Conservation (phyloP, 768 basidiomycete genomes). For the Pilatotrama ljubarskyi region DNA sequence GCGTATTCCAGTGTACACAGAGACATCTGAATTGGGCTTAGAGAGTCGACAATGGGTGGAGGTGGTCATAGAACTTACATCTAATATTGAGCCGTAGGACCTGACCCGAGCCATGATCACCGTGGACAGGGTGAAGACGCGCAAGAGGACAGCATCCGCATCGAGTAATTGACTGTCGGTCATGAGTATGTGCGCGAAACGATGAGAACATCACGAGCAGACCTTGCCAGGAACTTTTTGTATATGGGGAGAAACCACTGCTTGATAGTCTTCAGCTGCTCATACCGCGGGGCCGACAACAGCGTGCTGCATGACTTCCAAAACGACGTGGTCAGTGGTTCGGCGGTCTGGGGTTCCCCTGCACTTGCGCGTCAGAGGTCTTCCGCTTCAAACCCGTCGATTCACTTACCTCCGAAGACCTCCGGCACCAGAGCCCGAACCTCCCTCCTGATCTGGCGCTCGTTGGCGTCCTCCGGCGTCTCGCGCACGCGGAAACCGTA, state of each 20-base stretch:
- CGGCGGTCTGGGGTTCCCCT: conserved; percentile 16
- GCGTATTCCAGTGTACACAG: conserved; percentile 52
- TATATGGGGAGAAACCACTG: conserved; percentile 76
- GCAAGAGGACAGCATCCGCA: conserved; percentile 38
- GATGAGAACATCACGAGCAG: conserved; percentile 11
- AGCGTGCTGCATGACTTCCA: conserved; percentile 47
- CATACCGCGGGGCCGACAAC: conserved; percentile 62
- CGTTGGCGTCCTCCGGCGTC: conserved; percentile 69
- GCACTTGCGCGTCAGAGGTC: neutral
- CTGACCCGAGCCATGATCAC: conserved; percentile 61
- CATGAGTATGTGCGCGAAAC: neutral
- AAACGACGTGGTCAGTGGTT: conserved; percentile 15
- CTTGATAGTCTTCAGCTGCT: conserved; percentile 68
- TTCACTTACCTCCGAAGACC: conserved; percentile 59
- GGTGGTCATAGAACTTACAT: conserved; percentile 44
- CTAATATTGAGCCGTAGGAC: conserved; percentile 69
- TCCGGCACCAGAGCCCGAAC: conserved; percentile 63
- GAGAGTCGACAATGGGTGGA: neutral
- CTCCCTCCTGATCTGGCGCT: conserved; percentile 71
- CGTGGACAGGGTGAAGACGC: conserved; percentile 55
- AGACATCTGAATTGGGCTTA: conserved; percentile 29
- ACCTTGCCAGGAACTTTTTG: conserved; percentile 51
- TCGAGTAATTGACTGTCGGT: conserved; percentile 1
- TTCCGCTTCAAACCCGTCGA: neutral
- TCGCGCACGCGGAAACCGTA: conserved; percentile 69